Evolutionary conservation across 2,329 filamentous ascomycete species (phyloP).

Genomic region (Bipolaris oryzae): DNA sequence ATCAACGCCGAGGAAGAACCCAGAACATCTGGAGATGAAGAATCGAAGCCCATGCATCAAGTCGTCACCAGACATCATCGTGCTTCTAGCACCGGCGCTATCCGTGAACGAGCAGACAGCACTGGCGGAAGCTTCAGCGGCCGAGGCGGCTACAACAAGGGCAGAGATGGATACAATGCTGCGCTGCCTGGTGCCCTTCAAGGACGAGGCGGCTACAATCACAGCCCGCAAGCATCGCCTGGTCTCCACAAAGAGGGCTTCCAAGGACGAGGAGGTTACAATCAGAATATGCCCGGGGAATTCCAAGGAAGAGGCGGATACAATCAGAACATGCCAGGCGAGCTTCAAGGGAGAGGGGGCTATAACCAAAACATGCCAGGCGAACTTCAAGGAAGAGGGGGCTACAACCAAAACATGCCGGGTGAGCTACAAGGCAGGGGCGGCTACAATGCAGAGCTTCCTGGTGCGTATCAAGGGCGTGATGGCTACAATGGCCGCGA

Average conservation of each 20-base stretch:
- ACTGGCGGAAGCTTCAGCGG: slow-evolving; percentile 40
- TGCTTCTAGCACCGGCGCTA: slow-evolving; percentile 37
- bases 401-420: slow-evolving; percentile 36
- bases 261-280: slow-evolving; percentile 39
- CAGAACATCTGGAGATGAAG: slow-evolving; percentile 37
- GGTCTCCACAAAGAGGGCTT: slow-evolving; percentile 27
- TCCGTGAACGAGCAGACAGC: slow-evolving; percentile 40
- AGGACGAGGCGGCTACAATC: slow-evolving; percentile 23
- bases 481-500: slow-evolving; percentile 46
- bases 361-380: slow-evolving; percentile 42
- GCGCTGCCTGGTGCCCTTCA: slow-evolving; percentile 36
- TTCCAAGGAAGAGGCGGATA: no score
- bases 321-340: slow-evolving; percentile 34
- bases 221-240: slow-evolving; percentile 23
- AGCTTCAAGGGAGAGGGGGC: slow-evolving; percentile 39
- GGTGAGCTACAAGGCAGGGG: slow-evolving; percentile 39
- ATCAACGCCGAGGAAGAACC: slow-evolving; percentile 44
- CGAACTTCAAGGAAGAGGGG: slow-evolving; percentile 41
- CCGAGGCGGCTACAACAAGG: slow-evolving; percentile 43
- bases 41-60: slow-evolving; percentile 37
- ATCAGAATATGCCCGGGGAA: no score
- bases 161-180: slow-evolving; percentile 46
- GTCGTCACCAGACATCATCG: slow-evolving; percentile 37
- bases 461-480: slow-evolving; percentile 42
- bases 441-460: slow-evolving; percentile 39